Conservation (phyloP, 805 yeast genomes). For the Pichia nakasei region DNA sequence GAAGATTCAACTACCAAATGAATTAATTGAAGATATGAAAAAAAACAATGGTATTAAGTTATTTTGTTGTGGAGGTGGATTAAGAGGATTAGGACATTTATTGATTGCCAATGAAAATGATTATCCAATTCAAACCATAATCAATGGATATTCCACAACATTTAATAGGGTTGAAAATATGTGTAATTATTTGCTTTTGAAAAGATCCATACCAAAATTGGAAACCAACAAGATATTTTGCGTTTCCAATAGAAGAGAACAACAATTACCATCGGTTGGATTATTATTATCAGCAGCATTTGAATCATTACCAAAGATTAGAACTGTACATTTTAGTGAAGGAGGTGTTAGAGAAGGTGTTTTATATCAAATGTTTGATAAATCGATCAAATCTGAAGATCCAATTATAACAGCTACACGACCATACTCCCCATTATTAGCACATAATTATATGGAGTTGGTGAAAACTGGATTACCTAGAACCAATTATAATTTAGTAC, state of each 20-base stretch:
- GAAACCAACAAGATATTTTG: conserved; percentile 36
- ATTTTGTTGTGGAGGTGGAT: conserved; percentile 68
- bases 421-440: conserved; percentile 63
- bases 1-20: conserved; percentile 43
- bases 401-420: conserved; percentile 62
- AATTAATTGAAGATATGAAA: conserved; percentile 41
- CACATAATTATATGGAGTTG: conserved; percentile 45
- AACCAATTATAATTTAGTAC: conserved; percentile 34
- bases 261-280: conserved; percentile 65
- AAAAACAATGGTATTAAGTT: conserved; percentile 52
- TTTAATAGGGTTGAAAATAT: conserved; percentile 41
- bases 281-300: conserved; percentile 53
- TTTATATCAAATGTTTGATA: conserved; percentile 51
- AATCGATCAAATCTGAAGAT: conserved; percentile 51
- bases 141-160: conserved; percentile 59
- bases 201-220: conserved; percentile 37
- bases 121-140: conserved; percentile 62
- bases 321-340: conserved; percentile 59
- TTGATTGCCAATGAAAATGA: conserved; percentile 39
- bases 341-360: conserved; percentile 78
- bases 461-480: conserved; percentile 50
- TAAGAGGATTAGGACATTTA: conserved; percentile 61
- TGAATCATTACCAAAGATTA: conserved; percentile 50
- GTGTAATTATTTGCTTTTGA: conserved; percentile 43
- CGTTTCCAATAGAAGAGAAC: conserved; percentile 56